Base-by-base conservation (phyloP, 257 asterid genomes). In the Nicotiana benthamiana region DNA sequence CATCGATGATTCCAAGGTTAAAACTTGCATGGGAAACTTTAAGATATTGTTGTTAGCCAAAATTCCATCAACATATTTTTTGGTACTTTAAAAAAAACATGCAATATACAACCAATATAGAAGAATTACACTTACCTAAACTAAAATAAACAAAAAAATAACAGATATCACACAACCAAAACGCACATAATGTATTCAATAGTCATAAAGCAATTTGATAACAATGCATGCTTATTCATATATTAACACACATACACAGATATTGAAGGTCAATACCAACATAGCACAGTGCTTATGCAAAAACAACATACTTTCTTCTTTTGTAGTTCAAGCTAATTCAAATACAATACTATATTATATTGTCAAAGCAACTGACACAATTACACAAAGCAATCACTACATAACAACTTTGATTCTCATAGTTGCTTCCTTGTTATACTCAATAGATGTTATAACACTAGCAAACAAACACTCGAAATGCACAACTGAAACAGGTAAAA, bases 241-340 rank as follows among this genome's bases (percentile, higher is more conserved):
- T 22, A 43, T 20, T 1, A 6, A 48, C 61, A 22, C 40, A 48
- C 61, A 48, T 74, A 74, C 13, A 74, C 79, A 15, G 61, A 15
- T 16, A 15, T 15, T 48, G 9, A 15, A 22, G 18, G 17, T 48
- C 43, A 0, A 48, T 4, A 74, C 61, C 43, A 46, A 74, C 13
- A 72, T 72, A 13, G 1, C 51, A 1, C 40, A 72, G 10, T 24
- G 40, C 34, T 67, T 11, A 36, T 36, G 36, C 6, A 66, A 66
- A 15, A 16, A 66, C 75, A 66, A 1, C 28, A 18, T 67, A n/a
- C 53, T 67, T 27, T 0, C 9, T 30, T 28, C 1, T n/a, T 57
- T n/a, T n/a, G 57, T 36, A 67, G 75, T 36, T 67, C 75, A 36
- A 67, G n/a, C 54, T 5, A 67, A 67, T 67, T 76, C 53, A 76